Evolutionary conservation across 345 rosid species (phyloP), one percentile per base, ranked within the genome.

Genomic region (Iberis pinnata): DNA sequence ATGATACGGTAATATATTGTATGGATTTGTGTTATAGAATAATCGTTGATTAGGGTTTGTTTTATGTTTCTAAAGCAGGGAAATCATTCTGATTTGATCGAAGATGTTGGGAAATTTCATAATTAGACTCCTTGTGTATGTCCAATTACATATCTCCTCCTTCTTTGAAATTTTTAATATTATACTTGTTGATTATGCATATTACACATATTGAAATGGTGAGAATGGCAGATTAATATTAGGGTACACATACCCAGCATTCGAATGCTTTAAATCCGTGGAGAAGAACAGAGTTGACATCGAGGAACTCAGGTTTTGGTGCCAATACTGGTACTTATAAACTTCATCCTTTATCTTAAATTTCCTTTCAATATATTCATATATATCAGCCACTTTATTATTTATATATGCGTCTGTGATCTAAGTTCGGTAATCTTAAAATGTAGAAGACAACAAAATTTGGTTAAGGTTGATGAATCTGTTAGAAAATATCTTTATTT

Each of bases 181-280:
- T 29, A 7, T 29, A 1, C 4, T 41, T 41, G 37, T 41, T 41
- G 45, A 10, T 26, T 26, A 9, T 33, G 13, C 19, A 44, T 27
- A 24, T 32, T 55, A n/a, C 31, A 18, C 20, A 8, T 12, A 6
- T 39, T 4, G 8, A 51, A 44, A 39, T 52, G 54, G 38, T 66
- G 27, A 33, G 9, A 7, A 13, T 68, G 16, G 37, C 88, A 89
- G 96, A 65, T 58, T 88, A 76, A 43, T 80, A 67, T 64, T 92
- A 46, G 98, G 98, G 60, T 88, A 81, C 70, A 86, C 89, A 26
- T 92, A 81, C 72, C 98, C 98, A 4, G 98, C 95, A 12, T 78
- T 88, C 18, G 93, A 78, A 69, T 92, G 96, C 68, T 92, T 62
- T 61, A 92, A 85, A 70, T 38, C 81, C 18, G 80, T 88, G 31